Evolutionary conservation across 768 basidiomycete genomes (phyloP), one percentile per base, ranked within the genome.

Genomic region (Tulasnella sp.): DNA sequence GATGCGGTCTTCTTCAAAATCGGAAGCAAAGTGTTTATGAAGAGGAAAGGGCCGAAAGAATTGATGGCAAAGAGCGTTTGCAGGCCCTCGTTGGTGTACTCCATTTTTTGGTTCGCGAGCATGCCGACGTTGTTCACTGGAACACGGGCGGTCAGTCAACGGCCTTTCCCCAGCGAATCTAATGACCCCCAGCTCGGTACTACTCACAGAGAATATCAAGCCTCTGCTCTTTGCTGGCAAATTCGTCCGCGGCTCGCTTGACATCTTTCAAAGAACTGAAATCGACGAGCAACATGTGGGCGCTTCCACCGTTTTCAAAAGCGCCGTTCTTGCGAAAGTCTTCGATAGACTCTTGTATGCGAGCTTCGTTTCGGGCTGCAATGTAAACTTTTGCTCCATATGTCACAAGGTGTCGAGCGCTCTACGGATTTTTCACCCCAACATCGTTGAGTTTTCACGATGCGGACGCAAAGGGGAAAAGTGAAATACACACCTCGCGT

Each of bases 81-180:
- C n/a, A 78, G 38, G 6, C 77, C 77, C 29, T 78, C 77, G 25
- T 71, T 54, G n/a, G 71, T 78, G 12, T 76, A 34, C 14, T 29
- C 38, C n/a, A 25, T 14, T 19, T 75, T n/a, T 8, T 64, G 37
- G 37, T 12, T 77, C 77, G 38, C 86, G 79, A 76, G 89, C 89
- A 84, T 75, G 22, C 81, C 87, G 36, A 87, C 89, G 76, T 90
- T 90, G 78, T 89, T 89, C 34, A 89, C 89, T 89, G 15, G 19
- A 1, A 29, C 39, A 15, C 29, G 11, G 25, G 49, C 15, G 22
- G 38, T 42, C 54, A 29, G 22, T 78, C 8, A 70, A n/a, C 31
- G 17, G 11, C 42, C 17, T 40, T 34, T 11, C n/a, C n/a, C n/a
- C n/a, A n/a, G n/a, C n/a, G n/a, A n/a, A n/a, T n/a, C n/a, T n/a